Evolutionary conservation across 2,329 filamentous ascomycete species (phyloP).

Genomic region (Ophiostoma sp.): DNA sequence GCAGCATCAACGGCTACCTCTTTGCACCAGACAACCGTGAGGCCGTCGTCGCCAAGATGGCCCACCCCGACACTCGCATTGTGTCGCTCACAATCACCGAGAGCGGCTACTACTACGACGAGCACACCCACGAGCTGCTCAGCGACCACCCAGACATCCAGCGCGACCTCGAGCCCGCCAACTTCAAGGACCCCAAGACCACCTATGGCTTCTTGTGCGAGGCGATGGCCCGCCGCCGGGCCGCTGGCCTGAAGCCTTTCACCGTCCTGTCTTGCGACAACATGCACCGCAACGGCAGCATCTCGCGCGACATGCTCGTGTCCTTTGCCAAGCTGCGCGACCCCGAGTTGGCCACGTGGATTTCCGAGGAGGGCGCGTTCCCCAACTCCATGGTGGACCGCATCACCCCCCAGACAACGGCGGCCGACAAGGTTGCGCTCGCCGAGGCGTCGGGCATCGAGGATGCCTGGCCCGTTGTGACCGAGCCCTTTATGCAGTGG

Average conservation of each 20-base stretch:
- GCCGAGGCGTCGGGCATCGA: conserved; percentile 43
- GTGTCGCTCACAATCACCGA: conserved; percentile 53
- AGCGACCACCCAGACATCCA: conserved; percentile 46
- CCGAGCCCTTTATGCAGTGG: conserved; percentile 54
- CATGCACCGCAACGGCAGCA: conserved; percentile 53
- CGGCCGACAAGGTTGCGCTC: conserved; percentile 42
- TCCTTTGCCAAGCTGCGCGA: conserved; percentile 46
- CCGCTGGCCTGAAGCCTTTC: conserved; percentile 46
- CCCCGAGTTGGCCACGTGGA: conserved; percentile 47
- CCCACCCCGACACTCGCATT: conserved; percentile 49
- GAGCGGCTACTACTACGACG: conserved; percentile 54
- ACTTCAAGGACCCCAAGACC: conserved; percentile 42
- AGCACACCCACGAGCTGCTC: conserved; percentile 51
- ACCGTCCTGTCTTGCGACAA: conserved; percentile 53
- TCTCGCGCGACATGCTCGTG: conserved; percentile 48
- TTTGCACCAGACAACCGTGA: conserved; percentile 48
- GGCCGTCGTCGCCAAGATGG: conserved; percentile 52
- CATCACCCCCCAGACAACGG: conserved; percentile 48
- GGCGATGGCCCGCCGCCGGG: conserved; percentile 43
- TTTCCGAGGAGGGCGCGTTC: conserved; percentile 44
- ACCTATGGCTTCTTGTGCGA: conserved; percentile 51
- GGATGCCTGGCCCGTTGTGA: conserved; percentile 50
- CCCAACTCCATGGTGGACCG: conserved; percentile 54
- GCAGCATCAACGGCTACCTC: conserved; percentile 50
- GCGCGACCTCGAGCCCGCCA: conserved; percentile 44